These are phyloP conservation scores for Colletotrichum liriopes DNA, from an alignment of 2,329 filamentous ascomycete species.

Conservation along the genomic window DNA sequence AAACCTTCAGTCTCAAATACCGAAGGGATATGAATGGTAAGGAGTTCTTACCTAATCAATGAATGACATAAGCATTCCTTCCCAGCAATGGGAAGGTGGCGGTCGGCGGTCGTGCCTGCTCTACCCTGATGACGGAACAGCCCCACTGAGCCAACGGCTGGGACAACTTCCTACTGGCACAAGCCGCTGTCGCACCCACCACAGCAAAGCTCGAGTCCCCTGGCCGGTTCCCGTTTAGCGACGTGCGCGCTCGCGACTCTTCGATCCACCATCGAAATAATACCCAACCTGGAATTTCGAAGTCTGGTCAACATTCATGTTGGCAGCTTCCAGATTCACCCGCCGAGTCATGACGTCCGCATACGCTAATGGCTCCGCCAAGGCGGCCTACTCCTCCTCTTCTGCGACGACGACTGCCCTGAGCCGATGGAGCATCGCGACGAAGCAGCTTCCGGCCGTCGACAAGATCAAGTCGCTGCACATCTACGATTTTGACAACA, in stretches of 20 bases:
- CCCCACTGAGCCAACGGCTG: conserved; percentile 25
- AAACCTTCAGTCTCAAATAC: too few relatives aligned
- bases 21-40: too few relatives aligned
- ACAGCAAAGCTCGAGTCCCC: conserved; percentile 33
- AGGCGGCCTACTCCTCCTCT: conserved; percentile 35
- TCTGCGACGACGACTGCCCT: conserved; percentile 78
- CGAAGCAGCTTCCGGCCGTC: conserved; percentile 76
- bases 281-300: conserved; percentile 22
- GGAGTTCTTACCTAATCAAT: neutral
- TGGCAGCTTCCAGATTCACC: conserved; percentile 44
- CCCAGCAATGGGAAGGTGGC: neutral
- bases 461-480: conserved; percentile 85
- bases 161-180: conserved; percentile 37
- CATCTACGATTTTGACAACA: conserved; percentile 99
- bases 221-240: conserved; percentile 14
- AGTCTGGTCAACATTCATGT: conserved; percentile 40
- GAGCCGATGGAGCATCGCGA: conserved; percentile 86
- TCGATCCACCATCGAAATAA: conserved; percentile 31
- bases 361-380: conserved; percentile 43
- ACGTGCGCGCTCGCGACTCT: conserved; percentile 22
- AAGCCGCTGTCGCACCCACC: conserved; percentile 28
- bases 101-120: neutral
- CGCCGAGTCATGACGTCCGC: conserved; percentile 44
- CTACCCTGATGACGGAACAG: conserved; percentile 19
- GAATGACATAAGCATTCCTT: neutral